Evolutionary conservation across 495 filamentous ascomycete species (phyloP).

Genomic region (Penicillium salamii): DNA sequence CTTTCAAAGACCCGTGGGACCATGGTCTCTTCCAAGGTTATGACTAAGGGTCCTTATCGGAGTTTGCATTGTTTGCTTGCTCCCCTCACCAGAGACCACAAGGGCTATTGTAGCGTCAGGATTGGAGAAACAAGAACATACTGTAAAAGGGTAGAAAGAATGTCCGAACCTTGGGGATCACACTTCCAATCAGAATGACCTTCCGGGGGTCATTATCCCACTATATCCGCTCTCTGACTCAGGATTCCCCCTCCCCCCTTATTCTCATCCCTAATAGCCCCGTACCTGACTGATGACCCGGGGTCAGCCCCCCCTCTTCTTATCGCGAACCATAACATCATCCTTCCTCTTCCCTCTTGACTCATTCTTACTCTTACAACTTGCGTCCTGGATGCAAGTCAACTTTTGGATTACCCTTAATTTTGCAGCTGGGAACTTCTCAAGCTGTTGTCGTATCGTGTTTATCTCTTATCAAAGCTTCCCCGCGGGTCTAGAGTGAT

Average conservation of each 20-base stretch:
- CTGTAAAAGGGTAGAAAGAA: neutral
- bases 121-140: conserved; percentile 1
- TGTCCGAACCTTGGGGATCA: conserved; percentile 1
- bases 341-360: conserved; percentile 10
- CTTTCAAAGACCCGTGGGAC: neutral
- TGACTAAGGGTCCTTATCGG: conserved; percentile 9
- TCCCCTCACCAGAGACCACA: neutral
- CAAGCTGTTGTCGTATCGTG: conserved; percentile 15
- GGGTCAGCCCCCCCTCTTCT: conserved; percentile 8
- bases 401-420: neutral
- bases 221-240: conserved; percentile 9
- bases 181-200: conserved; percentile 15
- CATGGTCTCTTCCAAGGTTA: neutral
- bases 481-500: conserved; percentile 27
- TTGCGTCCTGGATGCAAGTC: conserved; percentile 6
- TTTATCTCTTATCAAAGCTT: conserved; percentile 30
- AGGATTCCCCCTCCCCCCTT: conserved; percentile 1
- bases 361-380: conserved; percentile 7
- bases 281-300: conserved; percentile 12
- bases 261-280: neutral
- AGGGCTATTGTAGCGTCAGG: conserved; percentile 1
- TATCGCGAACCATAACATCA: conserved; percentile 13
- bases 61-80: conserved; percentile 3
- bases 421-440: conserved; percentile 2
- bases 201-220: conserved; percentile 1